Conservation (phyloP, 768 basidiomycete genomes). For the Suillus fuscotomentosus region DNA sequence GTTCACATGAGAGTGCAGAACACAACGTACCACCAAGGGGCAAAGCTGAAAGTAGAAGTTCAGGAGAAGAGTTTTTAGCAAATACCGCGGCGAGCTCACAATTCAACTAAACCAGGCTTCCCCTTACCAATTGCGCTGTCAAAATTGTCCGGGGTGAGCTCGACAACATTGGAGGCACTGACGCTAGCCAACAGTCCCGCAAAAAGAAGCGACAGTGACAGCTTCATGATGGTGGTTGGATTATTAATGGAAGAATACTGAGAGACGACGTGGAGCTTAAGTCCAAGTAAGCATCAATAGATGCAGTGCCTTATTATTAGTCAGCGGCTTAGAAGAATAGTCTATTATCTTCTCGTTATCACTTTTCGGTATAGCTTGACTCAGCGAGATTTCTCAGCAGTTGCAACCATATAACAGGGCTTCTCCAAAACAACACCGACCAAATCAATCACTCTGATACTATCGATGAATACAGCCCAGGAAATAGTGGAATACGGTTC, state of each 20-base stretch:
- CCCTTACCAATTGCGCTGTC: constrained; percentile 73
- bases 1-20: not conserved
- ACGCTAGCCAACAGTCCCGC: constrained; percentile 55
- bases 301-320: constrained; percentile 4
- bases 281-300: not conserved
- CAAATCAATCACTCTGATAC: constrained; percentile 2
- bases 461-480: constrained; percentile 25
- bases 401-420: constrained; percentile 2
- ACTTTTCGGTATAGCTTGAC: constrained; percentile 7
- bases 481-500: constrained; percentile 38
- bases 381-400: constrained; percentile 28
- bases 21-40: constrained; percentile 79
- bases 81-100: constrained; percentile 51
- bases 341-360: constrained; percentile 3
- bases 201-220: constrained; percentile 54
- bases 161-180: constrained; percentile 80
- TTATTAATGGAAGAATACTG: constrained; percentile 11
- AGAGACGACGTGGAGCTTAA: constrained; percentile 29
- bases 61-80: constrained; percentile 3
- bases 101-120: constrained; percentile 85
- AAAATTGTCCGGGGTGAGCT: constrained; percentile 74
- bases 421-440: not conserved
- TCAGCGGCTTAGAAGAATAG: constrained; percentile 2
- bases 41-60: constrained; percentile 51
- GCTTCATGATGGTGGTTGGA: constrained; percentile 47